Percentiles rank a stretch among this genome's conserved stretches.
Conservation (phyloP, 148 eudicot genomes). For the Diospyros lotus region DNA sequence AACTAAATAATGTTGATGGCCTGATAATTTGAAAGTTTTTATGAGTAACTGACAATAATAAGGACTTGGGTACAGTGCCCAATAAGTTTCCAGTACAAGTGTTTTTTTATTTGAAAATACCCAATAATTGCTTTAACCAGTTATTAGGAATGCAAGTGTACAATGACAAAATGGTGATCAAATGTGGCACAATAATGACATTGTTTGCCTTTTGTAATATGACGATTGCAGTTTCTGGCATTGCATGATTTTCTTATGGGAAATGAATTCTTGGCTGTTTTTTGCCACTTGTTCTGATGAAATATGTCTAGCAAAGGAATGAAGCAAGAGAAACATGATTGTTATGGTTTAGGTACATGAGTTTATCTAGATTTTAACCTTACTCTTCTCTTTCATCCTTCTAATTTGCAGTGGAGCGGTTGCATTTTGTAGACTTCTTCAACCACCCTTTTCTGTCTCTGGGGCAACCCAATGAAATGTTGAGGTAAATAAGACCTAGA, state of each 20-base stretch:
- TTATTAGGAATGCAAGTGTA: neutral
- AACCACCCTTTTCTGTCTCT: conserved; percentile 75
- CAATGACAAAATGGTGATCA: neutral
- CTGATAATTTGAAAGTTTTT: no score
- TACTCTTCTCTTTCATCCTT: conserved; percentile 8
- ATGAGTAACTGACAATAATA: no score
- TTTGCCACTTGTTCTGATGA: neutral
- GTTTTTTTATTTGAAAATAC: no score
- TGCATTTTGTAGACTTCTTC: conserved; percentile 94
- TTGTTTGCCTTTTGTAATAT: neutral
- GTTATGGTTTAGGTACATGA: conserved; percentile 7
- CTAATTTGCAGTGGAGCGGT: conserved; percentile 67
- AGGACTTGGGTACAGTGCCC: no score
- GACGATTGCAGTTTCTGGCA: neutral
- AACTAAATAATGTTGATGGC: neutral
- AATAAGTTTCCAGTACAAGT: no score
- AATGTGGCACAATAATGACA: conserved; percentile 2
- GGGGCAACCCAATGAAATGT: conserved; percentile 40
- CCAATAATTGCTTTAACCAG: neutral
- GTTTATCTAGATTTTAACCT: conserved; percentile 3
- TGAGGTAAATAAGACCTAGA: conserved; percentile 40
- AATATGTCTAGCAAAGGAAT: neutral
- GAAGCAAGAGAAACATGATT: conserved; percentile 4
- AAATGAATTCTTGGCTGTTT: neutral
- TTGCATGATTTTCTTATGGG: neutral